Base-by-base conservation (phyloP, 2,329 filamentous ascomycete genomes). In the Camptophora hylomeconis region DNA sequence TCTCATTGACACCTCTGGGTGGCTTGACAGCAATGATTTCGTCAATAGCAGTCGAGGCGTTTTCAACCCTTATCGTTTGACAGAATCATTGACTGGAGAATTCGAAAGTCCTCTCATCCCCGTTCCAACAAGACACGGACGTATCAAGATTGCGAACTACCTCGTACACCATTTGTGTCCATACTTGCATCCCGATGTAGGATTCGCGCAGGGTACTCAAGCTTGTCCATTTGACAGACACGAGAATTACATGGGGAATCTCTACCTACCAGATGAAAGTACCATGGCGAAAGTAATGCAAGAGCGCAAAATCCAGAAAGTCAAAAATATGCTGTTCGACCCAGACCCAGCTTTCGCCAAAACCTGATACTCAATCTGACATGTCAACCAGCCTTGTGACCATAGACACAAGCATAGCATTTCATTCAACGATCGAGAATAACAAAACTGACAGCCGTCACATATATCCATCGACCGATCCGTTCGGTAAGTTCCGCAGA, bases 1-100 rank as follows among this genome's bases (percentile, higher is more conserved):
- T 30, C 56, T 52, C 52, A 45, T 57, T 13, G 54, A 57, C 33
- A 57, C 53, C 5, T 51, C 52, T 5, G 54, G 52, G 7, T 56
- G 54, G 53, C 39, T 57, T 6, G 44, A 55, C 18, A 15, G 19
- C n/a, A 10, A 15, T 6, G 38, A 38, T 19, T 38, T 40, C 17
- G 40, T 45, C 19, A 24, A 40, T 7, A 33, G 42, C 18, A 38
- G 42, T 17, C 36, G 45, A 12, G 36, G 31, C 5, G 30, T 31
- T 12, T 26, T 38, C 24, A 11, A 18, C 6, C 38, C 42, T 13
- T n/a, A n/a, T n/a, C n/a, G n/a, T n/a, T n/a, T n/a, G n/a, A n/a
- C n/a, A n/a, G n/a, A n/a, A n/a, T n/a, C n/a, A n/a, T n/a, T n/a
- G n/a, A n/a, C n/a, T n/a, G n/a, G n/a, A n/a, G n/a, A n/a, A n/a